Evolutionary conservation across 2,329 filamentous ascomycete species (phyloP), one percentile per base, ranked within the genome.

Genomic region (Xylariaceae sp.): DNA sequence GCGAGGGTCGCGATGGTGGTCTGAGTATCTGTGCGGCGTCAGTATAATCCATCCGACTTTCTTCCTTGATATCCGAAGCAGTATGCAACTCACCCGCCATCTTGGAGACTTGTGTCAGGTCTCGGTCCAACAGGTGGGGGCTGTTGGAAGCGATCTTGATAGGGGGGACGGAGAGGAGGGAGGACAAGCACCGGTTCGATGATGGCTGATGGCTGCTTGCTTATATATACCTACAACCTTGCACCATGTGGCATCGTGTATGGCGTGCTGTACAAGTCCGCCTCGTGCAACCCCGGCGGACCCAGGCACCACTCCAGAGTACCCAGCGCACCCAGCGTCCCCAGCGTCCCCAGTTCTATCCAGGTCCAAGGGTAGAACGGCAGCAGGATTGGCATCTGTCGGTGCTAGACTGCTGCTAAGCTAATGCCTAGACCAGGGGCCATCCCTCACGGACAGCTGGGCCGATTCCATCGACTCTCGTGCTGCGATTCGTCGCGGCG

Each of bases 11-110:
- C 36, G 32, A 43, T 42, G 13, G 35, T 4, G 18, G 43, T 37
- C 17, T 39, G 39, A n/a, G 39, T 45, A 33, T 45, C 43, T 45
- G 26, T 7, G 12, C 11, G 19, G 16, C 26, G 43, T 46, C 26
- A 43, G 27, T 38, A 40, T n/a, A n/a, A n/a, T n/a, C n/a, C n/a
- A 9, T n/a, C 14, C 9, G 29, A 13, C 15, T 13, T 9, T 14
- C 31, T 9, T 14, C 24, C 18, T 3, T 12, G 23, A 31, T 19
- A 24, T 7, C n/a, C 14, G 12, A 4, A 16, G 32, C 9, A 28
- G 27, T 9, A 9, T 26, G 7, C 5, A 29, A 12, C 43, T 43
- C 40, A 46, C 43, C 43, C 29, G 43, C 43, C 43, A 46, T 46
- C 26, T 28, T 43, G 34, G 35, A 26, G 36, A 46, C 21, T 6